Base-by-base conservation (phyloP, 192 early-diverging fungal species). In the Coemansia sp. region DNA sequence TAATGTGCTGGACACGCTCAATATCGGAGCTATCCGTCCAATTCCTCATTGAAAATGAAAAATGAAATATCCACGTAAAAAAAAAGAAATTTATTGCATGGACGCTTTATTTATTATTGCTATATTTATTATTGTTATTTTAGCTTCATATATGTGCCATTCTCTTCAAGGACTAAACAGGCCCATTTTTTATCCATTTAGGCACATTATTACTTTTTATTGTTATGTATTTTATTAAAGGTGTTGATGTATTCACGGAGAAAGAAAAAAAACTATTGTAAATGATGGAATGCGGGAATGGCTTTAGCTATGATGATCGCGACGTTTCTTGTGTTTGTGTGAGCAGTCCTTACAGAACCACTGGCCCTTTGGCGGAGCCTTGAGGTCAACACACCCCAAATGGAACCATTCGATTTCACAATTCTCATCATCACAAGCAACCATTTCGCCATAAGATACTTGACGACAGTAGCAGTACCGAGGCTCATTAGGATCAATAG, bases 361-460 rank as follows among this genome's bases (percentile, higher is more conserved):
- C 61, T 87, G 87, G 13, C 94, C 96, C 55, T 94, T 91, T 11
- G 90, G 91, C 28, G 84, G 91, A 13, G 80, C 83, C 26, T 82
- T 87, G 24, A 99, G 80, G 19, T 88, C 90, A 11, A 95, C 96
- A 53, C 96, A 99, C 0, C 79, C 83, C 50, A 92, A 80, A 75
- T 99, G 96, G 80, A 99, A 99, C 96, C 96, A 99, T 77, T 99
- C 94, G 53, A 91, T 86, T 38, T 88, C 86, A 65, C 96, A 98
- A 50, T 83, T 82, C 36, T 87, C 86, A 67, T 97, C 91, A 56
- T 91, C 89, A 53, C 88, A 90, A 19, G 88, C 96, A 40, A 99
- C 92, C 96, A 99, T 99, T 40, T 97, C 94, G 11, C 96, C 96
- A 55, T 82, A 99, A 6, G 90, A 93, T 11, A 97, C 90, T 69